phyloP scores from a whole-genome alignment of 75 land plant genomes.

The Gnetum montanum region DNA sequence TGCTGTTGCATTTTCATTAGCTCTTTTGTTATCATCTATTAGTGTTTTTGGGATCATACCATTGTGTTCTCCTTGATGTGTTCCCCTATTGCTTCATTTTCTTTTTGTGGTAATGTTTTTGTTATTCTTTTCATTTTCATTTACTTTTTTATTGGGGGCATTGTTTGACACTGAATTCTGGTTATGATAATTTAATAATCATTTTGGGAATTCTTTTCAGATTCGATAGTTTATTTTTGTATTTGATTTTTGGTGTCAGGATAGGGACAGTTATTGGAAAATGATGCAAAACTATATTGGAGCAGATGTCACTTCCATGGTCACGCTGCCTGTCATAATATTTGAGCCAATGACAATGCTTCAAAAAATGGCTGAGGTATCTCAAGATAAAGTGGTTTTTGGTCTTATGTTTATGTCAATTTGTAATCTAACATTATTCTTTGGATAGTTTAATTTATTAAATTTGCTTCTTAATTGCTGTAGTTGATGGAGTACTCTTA shows the following conservation, averaged over 20 bases:
- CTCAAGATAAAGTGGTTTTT: neutral
- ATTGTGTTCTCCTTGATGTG: too few relatives aligned
- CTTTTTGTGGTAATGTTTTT: too few relatives aligned
- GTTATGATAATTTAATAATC: neutral
- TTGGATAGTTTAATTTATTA: neutral
- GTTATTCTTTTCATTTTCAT: neutral
- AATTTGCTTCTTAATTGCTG: slow-evolving; percentile 2
- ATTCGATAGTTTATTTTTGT: neutral
- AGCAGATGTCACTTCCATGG: slow-evolving; percentile 97
- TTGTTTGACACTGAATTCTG: neutral
- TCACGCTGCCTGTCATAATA: slow-evolving; percentile 91
- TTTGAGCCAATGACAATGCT: slow-evolving; percentile 99
- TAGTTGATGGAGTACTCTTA: slow-evolving; percentile 95
- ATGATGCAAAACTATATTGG: slow-evolving; percentile 99
- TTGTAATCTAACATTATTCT: neutral
- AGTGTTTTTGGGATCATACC: too few relatives aligned
- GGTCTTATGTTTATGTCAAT: neutral
- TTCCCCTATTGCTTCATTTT: too few relatives aligned
- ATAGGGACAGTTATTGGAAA: slow-evolving; percentile 94
- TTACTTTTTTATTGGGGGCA: neutral
- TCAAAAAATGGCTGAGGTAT: slow-evolving; percentile 98
- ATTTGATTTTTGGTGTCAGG: too few relatives aligned
- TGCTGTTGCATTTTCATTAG: too few relatives aligned
- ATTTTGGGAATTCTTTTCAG: neutral
- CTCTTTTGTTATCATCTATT: too few relatives aligned